Percentiles rank a stretch among this genome's conserved stretches.
Evolutionary conservation across 108 stramenopile genomes (phyloP).

Genomic region (Fragilaria crotonensis): DNA sequence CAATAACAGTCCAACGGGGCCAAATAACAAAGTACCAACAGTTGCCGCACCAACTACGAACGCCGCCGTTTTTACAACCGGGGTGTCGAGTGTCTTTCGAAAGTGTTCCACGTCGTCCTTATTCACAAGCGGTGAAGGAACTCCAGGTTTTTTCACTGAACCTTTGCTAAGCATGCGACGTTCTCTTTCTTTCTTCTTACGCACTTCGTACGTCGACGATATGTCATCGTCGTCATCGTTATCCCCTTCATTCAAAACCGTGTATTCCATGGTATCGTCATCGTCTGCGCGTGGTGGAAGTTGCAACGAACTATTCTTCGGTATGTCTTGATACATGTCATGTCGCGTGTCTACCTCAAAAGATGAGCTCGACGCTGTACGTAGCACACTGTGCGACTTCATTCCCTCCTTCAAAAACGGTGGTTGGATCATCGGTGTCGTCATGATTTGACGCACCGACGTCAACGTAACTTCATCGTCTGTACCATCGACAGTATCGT

Average conservation of each 20-base stretch:
- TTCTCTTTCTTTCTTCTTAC: not conserved
- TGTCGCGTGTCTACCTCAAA: not conserved
- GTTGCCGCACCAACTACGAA: conserved; percentile 61
- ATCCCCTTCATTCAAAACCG: not conserved
- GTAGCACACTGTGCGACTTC: not conserved
- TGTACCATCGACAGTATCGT: conserved; percentile 7
- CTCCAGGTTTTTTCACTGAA: conserved; percentile 1
- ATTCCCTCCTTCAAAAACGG: not conserved
- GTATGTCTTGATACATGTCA: not conserved
- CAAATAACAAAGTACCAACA: conserved; percentile 50
- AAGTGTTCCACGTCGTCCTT: conserved; percentile 31
- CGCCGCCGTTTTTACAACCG: conserved; percentile 34
- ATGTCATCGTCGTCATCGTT: not conserved
- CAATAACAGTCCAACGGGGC: conserved; percentile 65
- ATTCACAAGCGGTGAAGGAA: conserved; percentile 28
- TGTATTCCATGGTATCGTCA: conserved; percentile 19
- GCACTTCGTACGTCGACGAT: not conserved
- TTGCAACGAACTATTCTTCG: not conserved
- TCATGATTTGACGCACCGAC: conserved; percentile 35
- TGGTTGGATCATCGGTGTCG: not conserved
- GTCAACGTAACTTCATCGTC: conserved; percentile 38
- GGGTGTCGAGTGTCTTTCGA: conserved; percentile 22
- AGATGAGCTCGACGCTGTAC: not conserved
- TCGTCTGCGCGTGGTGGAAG: conserved; percentile 1
- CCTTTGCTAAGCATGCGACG: not conserved